A percentile compares a stretch with the other conserved stretches of the same genome.
phyloP scores from a whole-genome alignment of 305 asterid genomes.

The Solanum hybrid region DNA sequence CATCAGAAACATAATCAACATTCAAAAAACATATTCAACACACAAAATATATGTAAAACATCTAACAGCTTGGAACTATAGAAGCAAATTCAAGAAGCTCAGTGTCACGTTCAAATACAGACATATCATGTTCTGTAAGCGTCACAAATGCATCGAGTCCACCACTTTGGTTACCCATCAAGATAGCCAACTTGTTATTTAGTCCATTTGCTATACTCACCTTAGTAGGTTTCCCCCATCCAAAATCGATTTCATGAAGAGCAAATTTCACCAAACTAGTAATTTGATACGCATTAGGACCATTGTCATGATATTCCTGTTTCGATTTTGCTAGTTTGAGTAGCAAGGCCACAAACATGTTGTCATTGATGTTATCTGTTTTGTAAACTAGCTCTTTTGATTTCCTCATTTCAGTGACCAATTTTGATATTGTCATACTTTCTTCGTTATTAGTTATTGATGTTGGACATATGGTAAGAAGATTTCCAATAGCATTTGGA shows the following conservation, averaged over 20 bases:
- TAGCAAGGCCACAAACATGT: neutral
- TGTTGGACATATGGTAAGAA: neutral
- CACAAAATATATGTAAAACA: neutral
- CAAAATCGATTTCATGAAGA: neutral
- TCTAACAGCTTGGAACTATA: neutral
- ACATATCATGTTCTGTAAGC: neutral
- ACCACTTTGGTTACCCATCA: neutral
- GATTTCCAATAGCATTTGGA: neutral
- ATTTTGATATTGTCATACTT: neutral
- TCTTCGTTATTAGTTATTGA: neutral
- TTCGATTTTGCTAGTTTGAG: neutral
- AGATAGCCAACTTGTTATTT: neutral
- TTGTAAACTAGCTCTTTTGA: neutral
- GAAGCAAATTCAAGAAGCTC: conserved; percentile 1
- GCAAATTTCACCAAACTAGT: neutral
- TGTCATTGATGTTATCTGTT: neutral
- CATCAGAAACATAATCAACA: neutral
- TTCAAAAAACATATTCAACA: neutral
- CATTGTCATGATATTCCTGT: neutral
- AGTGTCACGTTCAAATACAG: neutral
- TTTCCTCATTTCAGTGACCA: neutral
- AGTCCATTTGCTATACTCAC: neutral
- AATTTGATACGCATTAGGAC: neutral
- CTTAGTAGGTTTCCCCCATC: conserved; percentile 1
- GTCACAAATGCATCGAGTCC: neutral